These are phyloP conservation scores for Podospora pseudoanserina DNA, from an alignment of 495 filamentous ascomycete species.

Conservation along the genomic window DNA sequence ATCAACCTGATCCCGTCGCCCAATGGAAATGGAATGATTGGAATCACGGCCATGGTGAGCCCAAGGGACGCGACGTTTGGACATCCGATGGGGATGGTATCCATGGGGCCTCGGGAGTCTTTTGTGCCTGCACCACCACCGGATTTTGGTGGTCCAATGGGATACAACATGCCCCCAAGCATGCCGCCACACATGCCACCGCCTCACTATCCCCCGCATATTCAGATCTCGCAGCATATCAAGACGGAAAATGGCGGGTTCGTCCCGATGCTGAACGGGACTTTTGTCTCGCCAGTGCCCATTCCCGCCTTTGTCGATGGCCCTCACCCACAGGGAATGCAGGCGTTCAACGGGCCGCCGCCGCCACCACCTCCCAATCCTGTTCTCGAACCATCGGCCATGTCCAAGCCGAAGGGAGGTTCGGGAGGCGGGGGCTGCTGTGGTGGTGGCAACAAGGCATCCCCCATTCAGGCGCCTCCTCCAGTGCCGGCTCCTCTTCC, in stretches of 20 bases:
- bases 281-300: constrained; percentile 6
- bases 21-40: constrained; percentile 19
- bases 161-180: constrained; percentile 15
- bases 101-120: constrained; percentile 7
- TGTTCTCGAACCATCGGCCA: constrained; percentile 7
- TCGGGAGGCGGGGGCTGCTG: constrained; percentile 15
- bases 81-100: constrained; percentile 7
- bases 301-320: constrained; percentile 13
- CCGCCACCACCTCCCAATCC: not conserved
- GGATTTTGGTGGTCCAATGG: constrained; percentile 16
- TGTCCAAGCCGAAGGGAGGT: constrained; percentile 15
- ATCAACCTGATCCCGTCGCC: constrained; percentile 36
- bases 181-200: constrained; percentile 1
- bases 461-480: not conserved
- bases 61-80: constrained; percentile 13
- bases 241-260: constrained; percentile 22
- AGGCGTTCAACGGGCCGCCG: constrained; percentile 4
- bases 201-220: constrained; percentile 18
- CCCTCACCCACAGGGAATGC: constrained; percentile 10
- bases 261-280: constrained; percentile 9
- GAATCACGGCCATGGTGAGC: constrained; percentile 11
- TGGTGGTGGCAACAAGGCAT: constrained; percentile 11
- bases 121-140: constrained; percentile 5
- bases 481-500: not conserved
- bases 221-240: constrained; percentile 16